Conservation (phyloP, 163 green algal species). For the Chlorella variabilis region DNA sequence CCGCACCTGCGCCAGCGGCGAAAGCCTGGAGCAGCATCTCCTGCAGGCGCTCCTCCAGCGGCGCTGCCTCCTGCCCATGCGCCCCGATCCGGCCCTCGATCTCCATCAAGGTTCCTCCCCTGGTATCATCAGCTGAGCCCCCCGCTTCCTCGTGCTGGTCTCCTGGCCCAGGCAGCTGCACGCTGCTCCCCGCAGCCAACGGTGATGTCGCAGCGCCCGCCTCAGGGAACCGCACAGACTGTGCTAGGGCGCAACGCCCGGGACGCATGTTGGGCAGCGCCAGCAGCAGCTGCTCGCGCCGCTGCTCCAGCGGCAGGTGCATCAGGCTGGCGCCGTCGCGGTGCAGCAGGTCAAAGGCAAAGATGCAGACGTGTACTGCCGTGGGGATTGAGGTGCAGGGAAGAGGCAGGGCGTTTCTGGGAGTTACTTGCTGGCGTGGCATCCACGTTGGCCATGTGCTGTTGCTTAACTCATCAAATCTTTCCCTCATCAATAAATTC, state of each 20-base stretch:
- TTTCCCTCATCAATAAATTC: too few species aligned
- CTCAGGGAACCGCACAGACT: not conserved
- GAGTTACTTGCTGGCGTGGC: not conserved
- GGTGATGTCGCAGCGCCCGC: too few species aligned
- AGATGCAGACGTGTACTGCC: conserved; percentile 81
- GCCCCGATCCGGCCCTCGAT: too few species aligned
- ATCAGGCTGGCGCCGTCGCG: conserved; percentile 70
- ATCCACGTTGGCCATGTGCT: too few species aligned
- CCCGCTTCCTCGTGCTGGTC: not conserved
- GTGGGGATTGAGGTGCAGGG: not conserved
- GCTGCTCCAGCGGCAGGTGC: conserved; percentile 60
- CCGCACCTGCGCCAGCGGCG: conserved; percentile 51
- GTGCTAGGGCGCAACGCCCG: conserved; percentile 70
- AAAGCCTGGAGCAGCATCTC: conserved; percentile 65
- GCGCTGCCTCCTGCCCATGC: not conserved
- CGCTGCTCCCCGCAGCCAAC: too few species aligned
- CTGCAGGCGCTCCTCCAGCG: conserved; percentile 36
- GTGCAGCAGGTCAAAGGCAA: conserved; percentile 89
- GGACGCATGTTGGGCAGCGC: conserved; percentile 62
- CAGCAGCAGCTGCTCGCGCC: conserved; percentile 41
- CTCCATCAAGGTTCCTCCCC: too few species aligned
- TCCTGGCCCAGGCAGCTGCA: too few species aligned
- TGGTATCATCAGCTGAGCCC: not conserved
- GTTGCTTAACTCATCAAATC: too few species aligned
- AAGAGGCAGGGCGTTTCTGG: not conserved